Conservation (phyloP, 148 eudicot species). For the Camellia granthamiana region DNA sequence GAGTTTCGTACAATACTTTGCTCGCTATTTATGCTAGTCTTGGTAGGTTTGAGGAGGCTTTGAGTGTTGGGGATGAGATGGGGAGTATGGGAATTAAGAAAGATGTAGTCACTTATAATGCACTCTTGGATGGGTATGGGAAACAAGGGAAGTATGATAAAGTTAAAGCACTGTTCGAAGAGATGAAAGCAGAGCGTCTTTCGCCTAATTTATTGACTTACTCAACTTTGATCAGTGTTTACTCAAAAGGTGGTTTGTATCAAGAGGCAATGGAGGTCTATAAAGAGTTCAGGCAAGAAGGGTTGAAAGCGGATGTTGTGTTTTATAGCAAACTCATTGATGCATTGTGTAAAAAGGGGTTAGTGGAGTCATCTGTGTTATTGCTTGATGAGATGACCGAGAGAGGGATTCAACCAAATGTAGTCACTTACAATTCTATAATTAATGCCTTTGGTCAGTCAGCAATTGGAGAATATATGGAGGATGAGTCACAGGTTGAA, state of each 20-base stretch:
- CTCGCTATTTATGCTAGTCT: conserved; percentile 83
- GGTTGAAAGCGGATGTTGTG: conserved; percentile 92
- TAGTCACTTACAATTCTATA: conserved; percentile 90
- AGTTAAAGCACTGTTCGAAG: conserved; percentile 59
- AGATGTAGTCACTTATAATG: conserved; percentile 94
- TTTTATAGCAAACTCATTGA: conserved; percentile 91
- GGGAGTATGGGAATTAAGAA: conserved; percentile 70
- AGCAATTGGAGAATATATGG: conserved; percentile 29
- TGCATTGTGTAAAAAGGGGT: conserved; percentile 86
- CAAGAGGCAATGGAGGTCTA: conserved; percentile 72
- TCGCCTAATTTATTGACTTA: conserved; percentile 75
- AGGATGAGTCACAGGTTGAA: conserved; percentile 29
- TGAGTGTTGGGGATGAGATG: conserved; percentile 76
- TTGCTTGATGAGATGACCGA: conserved; percentile 91
- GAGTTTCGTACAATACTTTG: conserved; percentile 78
- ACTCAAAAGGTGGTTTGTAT: conserved; percentile 71
- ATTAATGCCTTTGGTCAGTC: conserved; percentile 95
- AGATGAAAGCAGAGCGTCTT: conserved; percentile 66
- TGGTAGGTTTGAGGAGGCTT: conserved; percentile 83
- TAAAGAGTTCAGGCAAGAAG: conserved; percentile 69
- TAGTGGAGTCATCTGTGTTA: conserved; percentile 69
- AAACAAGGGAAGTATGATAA: conserved; percentile 86
- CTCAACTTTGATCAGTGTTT: conserved; percentile 85
- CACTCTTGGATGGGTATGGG: conserved; percentile 87
- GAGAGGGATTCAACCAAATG: conserved; percentile 89